Conservation (phyloP, 2,329 filamentous ascomycete species). For the Onygena corvina region DNA sequence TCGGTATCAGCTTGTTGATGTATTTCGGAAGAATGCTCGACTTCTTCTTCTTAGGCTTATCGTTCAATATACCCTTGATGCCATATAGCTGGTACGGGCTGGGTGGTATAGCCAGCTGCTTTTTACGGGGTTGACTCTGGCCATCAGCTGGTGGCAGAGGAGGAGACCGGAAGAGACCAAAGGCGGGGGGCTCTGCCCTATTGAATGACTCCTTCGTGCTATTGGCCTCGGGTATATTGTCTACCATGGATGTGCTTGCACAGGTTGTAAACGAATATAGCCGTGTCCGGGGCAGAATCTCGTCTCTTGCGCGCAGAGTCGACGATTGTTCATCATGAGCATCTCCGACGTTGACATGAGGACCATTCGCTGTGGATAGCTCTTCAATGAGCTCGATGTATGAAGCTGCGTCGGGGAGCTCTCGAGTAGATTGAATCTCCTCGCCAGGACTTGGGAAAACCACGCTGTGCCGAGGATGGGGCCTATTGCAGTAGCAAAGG, state of each 20-base stretch:
- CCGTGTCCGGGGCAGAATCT: constrained; percentile 3
- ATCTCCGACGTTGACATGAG: background rate
- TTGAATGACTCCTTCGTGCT: background rate
- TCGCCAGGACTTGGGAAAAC: background rate
- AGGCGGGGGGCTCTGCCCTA: too few relatives aligned
- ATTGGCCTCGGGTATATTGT: background rate
- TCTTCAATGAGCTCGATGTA: background rate
- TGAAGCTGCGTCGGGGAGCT: background rate
- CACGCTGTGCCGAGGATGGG: constrained; percentile 12
- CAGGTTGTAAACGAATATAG: constrained; percentile 11
- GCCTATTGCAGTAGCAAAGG: constrained; percentile 12
- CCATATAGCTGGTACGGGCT: constrained; percentile 23
- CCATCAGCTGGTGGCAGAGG: background rate
- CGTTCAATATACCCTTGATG: constrained; percentile 16
- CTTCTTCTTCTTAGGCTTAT: constrained; percentile 6
- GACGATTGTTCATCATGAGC: background rate
- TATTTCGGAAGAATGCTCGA: background rate
- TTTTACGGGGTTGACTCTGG: background rate
- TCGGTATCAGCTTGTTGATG: constrained; percentile 4
- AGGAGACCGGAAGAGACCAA: constrained; percentile 6
- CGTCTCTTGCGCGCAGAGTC: background rate
- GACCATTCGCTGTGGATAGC: background rate
- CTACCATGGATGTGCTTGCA: background rate
- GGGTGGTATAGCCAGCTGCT: constrained; percentile 20
- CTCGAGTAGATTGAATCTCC: background rate